Conservation (phyloP, 1,139 yeast species). For the Pneumocystis carinii region DNA sequence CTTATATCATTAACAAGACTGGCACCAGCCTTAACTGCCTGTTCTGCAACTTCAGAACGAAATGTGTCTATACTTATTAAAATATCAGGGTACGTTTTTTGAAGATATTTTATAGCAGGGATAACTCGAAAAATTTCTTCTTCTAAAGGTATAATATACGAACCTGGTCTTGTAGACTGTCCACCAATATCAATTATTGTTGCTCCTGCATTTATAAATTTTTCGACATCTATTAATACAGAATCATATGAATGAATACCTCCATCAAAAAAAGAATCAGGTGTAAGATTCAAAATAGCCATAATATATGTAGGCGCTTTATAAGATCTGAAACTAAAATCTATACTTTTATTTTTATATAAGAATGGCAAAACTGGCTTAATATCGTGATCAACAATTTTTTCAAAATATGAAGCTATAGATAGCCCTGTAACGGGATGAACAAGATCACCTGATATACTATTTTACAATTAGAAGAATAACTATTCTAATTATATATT, state of each 20-base stretch:
- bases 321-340: constrained; percentile 3
- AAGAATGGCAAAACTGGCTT: constrained; percentile 17
- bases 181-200: constrained; percentile 83
- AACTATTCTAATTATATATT: neutral
- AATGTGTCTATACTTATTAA: constrained; percentile 75
- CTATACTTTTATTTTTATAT: constrained; percentile 27
- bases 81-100: constrained; percentile 34
- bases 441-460: constrained; percentile 13
- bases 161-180: constrained; percentile 77
- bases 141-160: constrained; percentile 39
- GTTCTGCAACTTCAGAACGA: constrained; percentile 57
- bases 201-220: constrained; percentile 42
- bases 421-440: constrained; percentile 16
- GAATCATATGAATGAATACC: constrained; percentile 31
- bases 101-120: constrained; percentile 52
- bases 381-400: constrained; percentile 43
- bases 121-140: constrained; percentile 48
- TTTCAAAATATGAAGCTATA: constrained; percentile 27
- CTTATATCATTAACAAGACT: constrained; percentile 85
- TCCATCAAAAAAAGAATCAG: constrained; percentile 93
- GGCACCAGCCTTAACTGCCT: constrained; percentile 60
- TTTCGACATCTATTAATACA: constrained; percentile 29
- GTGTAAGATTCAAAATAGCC: constrained; percentile 83
- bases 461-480: neutral
- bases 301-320: constrained; percentile 33